These are phyloP conservation scores for Globisporangium paroecandrum DNA, from an alignment of 352 stramenopile species.

Conservation along the genomic window DNA sequence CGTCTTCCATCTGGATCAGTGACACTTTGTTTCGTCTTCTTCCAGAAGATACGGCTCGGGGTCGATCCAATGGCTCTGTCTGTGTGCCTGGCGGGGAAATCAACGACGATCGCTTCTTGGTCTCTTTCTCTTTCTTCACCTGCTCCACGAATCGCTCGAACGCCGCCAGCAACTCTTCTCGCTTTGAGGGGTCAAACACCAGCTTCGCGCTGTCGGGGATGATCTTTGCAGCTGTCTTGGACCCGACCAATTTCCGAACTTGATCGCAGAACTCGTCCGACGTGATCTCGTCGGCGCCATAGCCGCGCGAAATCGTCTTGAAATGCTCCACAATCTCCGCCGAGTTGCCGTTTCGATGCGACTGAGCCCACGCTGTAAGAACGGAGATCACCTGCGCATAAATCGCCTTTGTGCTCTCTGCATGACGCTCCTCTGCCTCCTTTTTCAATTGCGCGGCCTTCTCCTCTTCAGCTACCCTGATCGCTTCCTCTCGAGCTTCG, in stretches of 20 bases:
- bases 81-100: constrained; percentile 24
- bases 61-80: constrained; percentile 22
- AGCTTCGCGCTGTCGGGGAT: constrained; percentile 74
- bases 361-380: constrained; percentile 57
- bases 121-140: constrained; percentile 73
- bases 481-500: constrained; percentile 41
- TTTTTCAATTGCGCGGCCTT: constrained; percentile 41
- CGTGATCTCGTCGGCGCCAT: constrained; percentile 62
- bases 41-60: constrained; percentile 35
- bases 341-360: constrained; percentile 47
- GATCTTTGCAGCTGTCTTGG: constrained; percentile 69
- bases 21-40: constrained; percentile 43
- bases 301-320: constrained; percentile 51
- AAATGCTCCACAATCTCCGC: constrained; percentile 57
- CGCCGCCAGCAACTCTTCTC: constrained; percentile 44
- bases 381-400: constrained; percentile 66
- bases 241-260: constrained; percentile 64
- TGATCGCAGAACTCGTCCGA: constrained; percentile 70
- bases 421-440: constrained; percentile 57
- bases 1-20: constrained; percentile 68
- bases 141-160: constrained; percentile 64
- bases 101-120: constrained; percentile 59
- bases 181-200: constrained; percentile 54
- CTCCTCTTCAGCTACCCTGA: constrained; percentile 39
- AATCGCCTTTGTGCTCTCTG: constrained; percentile 49